A percentile compares a stretch with the other conserved stretches of the same genome.
Evolutionary conservation across 2,329 filamentous ascomycete genomes (phyloP).

Genomic region (Pyrenophora seminiperda): DNA sequence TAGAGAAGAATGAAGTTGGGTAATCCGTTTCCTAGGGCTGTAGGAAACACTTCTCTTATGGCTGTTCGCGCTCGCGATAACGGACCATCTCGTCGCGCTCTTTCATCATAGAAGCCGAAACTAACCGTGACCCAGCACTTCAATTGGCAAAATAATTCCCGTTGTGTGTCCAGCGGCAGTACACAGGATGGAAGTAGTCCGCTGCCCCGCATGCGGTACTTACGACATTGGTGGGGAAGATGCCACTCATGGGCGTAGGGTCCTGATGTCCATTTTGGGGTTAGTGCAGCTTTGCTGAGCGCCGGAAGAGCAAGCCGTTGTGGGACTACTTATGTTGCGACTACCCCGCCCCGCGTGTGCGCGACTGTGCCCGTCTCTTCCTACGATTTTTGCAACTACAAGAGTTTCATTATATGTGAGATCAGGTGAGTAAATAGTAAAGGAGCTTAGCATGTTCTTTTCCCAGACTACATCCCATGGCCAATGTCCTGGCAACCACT

Average conservation of each 20-base stretch:
- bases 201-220: constrained; percentile 31
- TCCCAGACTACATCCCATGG: constrained; percentile 1
- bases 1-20: not conserved
- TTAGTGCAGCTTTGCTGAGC: constrained; percentile 19
- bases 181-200: constrained; percentile 8
- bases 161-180: constrained; percentile 20
- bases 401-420: not conserved
- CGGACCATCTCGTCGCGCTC: constrained; percentile 23
- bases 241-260: constrained; percentile 33
- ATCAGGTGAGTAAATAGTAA: constrained; percentile 11
- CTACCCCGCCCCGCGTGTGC: constrained; percentile 35
- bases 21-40: constrained; percentile 2
- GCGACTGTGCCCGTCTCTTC: constrained; percentile 5
- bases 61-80: constrained; percentile 27
- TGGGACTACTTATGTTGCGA: constrained; percentile 27
- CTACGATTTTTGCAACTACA: not conserved
- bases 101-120: constrained; percentile 24
- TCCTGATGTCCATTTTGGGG: constrained; percentile 33
- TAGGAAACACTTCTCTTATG: constrained; percentile 19
- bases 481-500: constrained; percentile 6
- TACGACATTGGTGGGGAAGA: constrained; percentile 36
- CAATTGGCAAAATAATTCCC: constrained; percentile 33
- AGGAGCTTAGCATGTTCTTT: constrained; percentile 13
- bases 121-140: constrained; percentile 31
- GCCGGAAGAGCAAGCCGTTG: constrained; percentile 12